phyloP scores from a whole-genome alignment of 441 rosid species.

The Manihot esculenta region DNA sequence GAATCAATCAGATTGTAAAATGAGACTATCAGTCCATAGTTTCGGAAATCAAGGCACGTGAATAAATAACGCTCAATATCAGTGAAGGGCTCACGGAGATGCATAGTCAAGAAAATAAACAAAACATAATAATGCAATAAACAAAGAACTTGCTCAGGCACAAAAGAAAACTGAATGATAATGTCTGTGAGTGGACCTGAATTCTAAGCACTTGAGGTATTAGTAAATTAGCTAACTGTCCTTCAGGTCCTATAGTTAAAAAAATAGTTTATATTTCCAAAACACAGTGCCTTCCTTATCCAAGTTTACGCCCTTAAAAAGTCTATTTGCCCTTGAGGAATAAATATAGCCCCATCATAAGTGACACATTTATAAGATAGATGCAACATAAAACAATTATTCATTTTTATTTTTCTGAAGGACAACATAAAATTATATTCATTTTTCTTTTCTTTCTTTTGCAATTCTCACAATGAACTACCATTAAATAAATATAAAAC shows the following conservation, averaged over 20 bases:
- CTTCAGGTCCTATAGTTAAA: neutral
- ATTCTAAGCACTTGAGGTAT: neutral
- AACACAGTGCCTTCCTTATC: neutral
- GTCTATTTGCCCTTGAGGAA: neutral
- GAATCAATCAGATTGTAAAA: constrained; percentile 10
- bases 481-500: too few species aligned
- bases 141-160: neutral
- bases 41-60: neutral
- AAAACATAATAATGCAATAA: neutral
- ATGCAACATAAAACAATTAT: too few species aligned
- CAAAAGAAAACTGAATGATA: neutral
- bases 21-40: neutral
- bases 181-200: neutral
- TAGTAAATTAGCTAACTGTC: neutral
- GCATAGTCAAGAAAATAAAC: neutral
- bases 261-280: neutral
- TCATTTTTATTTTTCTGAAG: too few species aligned
- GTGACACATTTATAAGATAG: neutral
- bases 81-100: neutral
- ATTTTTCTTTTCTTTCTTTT: too few species aligned
- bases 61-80: neutral
- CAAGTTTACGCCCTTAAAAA: neutral
- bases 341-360: neutral
- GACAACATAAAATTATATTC: neutral
- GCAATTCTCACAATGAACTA: too few species aligned